phyloP scores from a whole-genome alignment of 495 filamentous ascomycete genomes.

The Aspergillus carlsbadensis region DNA sequence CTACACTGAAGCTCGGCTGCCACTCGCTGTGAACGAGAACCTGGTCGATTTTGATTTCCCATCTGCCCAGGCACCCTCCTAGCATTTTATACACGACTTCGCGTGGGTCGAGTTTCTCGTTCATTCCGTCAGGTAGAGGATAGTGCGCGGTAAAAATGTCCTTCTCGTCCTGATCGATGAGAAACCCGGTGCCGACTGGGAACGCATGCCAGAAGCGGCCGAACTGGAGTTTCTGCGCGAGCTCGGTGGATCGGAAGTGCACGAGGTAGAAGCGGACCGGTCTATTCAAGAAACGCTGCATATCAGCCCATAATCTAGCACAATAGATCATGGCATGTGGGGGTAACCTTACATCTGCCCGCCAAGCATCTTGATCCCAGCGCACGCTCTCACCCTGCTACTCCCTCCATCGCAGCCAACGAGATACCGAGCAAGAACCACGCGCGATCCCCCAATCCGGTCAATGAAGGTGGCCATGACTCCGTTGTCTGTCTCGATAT shows the following conservation, averaged over 20 bases:
- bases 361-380: conserved; percentile 22
- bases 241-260: conserved; percentile 30
- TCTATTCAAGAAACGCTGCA: conserved; percentile 10
- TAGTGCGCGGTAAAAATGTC: conserved; percentile 34
- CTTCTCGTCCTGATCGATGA: conserved; percentile 31
- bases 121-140: not conserved
- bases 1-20: conserved; percentile 24
- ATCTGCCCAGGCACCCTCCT: conserved; percentile 18
- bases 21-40: conserved; percentile 26
- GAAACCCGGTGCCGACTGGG: conserved; percentile 9
- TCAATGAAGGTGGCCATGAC: conserved; percentile 19
- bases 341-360: conserved; percentile 23
- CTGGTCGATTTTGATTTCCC: conserved; percentile 28
- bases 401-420: conserved; percentile 27
- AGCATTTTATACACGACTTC: conserved; percentile 24
- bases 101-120: conserved; percentile 16
- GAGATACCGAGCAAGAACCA: conserved; percentile 19
- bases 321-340: too few species aligned
- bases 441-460: not conserved
- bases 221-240: conserved; percentile 11
- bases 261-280: conserved; percentile 25
- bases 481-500: conserved; percentile 12
- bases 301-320: not conserved
- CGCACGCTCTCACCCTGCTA: conserved; percentile 21
- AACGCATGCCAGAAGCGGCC: conserved; percentile 34